These are phyloP conservation scores for Coleophoma crateriformis DNA, from an alignment of 2,329 filamentous ascomycete species.

Conservation along the genomic window DNA sequence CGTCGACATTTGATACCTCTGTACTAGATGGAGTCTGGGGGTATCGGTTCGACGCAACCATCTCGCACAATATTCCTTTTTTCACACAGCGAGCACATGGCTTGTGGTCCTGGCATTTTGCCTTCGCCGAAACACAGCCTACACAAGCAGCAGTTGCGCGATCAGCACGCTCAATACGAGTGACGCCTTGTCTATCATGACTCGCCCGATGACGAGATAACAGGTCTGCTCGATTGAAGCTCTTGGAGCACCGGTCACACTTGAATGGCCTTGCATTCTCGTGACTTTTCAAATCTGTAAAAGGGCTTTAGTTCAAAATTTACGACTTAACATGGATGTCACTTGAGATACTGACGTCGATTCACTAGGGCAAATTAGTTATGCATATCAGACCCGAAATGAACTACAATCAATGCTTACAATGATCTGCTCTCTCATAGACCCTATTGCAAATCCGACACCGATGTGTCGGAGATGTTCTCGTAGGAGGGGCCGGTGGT, in stretches of 20 bases:
- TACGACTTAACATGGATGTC: not conserved
- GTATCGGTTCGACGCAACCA: not conserved
- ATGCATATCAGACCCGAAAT: not conserved
- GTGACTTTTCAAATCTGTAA: slow-evolving; percentile 13
- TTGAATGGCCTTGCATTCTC: slow-evolving; percentile 15
- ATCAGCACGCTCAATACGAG: slow-evolving; percentile 3
- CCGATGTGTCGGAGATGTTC: slow-evolving; percentile 1
- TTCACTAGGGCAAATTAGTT: not conserved
- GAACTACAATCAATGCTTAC: not conserved
- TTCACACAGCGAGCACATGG: slow-evolving; percentile 12
- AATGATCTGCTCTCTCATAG: slow-evolving; percentile 16
- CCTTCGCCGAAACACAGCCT: slow-evolving; percentile 12
- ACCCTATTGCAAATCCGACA: slow-evolving; percentile 12
- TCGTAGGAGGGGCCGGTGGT: not conserved
- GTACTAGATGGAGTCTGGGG: not conserved
- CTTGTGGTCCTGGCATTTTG: slow-evolving; percentile 16
- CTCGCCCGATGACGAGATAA: slow-evolving; percentile 11
- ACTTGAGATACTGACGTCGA: not conserved
- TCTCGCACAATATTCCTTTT: slow-evolving; percentile 9
- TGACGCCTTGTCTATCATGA: slow-evolving; percentile 5
- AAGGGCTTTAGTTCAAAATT: not conserved
- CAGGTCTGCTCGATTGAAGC: slow-evolving; percentile 15
- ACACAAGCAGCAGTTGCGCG: slow-evolving; percentile 12
- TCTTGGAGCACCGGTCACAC: slow-evolving; percentile 13
- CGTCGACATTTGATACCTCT: not conserved